Evolutionary conservation across 495 filamentous ascomycete species (phyloP).

Genomic region (Neurospora sp.): DNA sequence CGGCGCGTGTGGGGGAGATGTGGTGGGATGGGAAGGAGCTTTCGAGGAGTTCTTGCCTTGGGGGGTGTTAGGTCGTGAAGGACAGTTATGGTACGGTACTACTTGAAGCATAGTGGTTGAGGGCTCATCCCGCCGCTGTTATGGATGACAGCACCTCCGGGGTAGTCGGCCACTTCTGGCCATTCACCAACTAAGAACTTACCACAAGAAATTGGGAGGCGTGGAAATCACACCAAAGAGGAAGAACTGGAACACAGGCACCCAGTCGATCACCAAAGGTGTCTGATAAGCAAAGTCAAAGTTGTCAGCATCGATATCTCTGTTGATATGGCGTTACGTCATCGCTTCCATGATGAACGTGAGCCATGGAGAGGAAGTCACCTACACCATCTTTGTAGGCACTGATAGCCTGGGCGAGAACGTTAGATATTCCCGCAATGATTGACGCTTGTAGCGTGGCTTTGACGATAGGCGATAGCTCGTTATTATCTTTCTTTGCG

Average conservation of each 20-base stretch:
- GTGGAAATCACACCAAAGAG: conserved; percentile 64
- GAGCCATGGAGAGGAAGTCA: background rate
- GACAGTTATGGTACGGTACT: too few species aligned
- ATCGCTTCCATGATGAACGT: background rate
- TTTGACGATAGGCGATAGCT: conserved; percentile 44
- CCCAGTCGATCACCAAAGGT: conserved; percentile 44
- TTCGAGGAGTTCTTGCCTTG: conserved; percentile 42
- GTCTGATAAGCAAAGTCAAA: conserved; percentile 24
- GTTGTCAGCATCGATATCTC: conserved; percentile 20
- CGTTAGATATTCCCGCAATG: conserved; percentile 65
- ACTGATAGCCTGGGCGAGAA: conserved; percentile 70
- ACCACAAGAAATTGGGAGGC: conserved; percentile 86
- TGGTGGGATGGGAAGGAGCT: conserved; percentile 36
- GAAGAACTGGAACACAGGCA: conserved; percentile 66
- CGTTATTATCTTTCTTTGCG: background rate
- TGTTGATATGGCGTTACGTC: background rate
- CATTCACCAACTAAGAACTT: conserved; percentile 25
- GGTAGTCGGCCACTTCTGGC: too few species aligned
- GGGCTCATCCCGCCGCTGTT: too few species aligned
- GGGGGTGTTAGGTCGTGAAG: conserved; percentile 6
- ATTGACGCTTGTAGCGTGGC: conserved; percentile 62
- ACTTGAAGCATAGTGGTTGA: too few species aligned
- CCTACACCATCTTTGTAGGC: conserved; percentile 55
- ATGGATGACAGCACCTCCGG: too few species aligned
- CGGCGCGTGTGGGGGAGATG: conserved; percentile 24